These are phyloP conservation scores for Striga asiatica DNA, from an alignment of 257 asterid genomes.

Conservation along the genomic window DNA sequence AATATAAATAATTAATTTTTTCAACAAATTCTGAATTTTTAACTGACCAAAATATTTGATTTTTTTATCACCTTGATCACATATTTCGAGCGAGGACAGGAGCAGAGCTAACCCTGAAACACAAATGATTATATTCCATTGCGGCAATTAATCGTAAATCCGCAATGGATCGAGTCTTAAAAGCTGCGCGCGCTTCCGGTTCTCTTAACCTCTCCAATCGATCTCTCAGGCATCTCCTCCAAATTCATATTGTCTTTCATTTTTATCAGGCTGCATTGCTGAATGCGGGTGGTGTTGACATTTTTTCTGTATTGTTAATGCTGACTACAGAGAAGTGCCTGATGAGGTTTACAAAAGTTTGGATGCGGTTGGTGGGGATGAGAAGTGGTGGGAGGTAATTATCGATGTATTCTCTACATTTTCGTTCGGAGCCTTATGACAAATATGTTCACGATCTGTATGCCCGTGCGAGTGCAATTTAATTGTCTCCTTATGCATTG, in stretches of 20 bases:
- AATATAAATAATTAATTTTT: no score
- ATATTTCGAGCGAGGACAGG: not conserved
- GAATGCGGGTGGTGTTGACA: not conserved
- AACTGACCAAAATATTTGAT: no score
- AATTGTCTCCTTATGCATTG: slow-evolving; percentile 10
- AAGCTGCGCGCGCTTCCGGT: slow-evolving; percentile 89
- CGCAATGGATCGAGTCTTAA: slow-evolving; percentile 70
- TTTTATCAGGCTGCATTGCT: slow-evolving; percentile 9
- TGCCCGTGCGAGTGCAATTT: not conserved
- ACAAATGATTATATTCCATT: slow-evolving; percentile 1
- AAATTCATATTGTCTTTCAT: not conserved
- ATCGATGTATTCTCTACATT: slow-evolving; percentile 1
- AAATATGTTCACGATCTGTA: not conserved
- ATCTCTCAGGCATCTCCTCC: slow-evolving; percentile 53
- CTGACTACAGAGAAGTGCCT: slow-evolving; percentile 68
- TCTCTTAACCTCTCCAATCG: slow-evolving; percentile 94
- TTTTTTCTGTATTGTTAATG: not conserved
- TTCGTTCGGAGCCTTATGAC: not conserved
- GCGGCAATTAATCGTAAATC: slow-evolving; percentile 6
- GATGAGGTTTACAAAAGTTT: slow-evolving; percentile 66
- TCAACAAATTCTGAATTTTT: no score
- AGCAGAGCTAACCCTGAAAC: slow-evolving; percentile 4
- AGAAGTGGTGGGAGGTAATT: slow-evolving; percentile 99
- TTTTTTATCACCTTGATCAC: no score
- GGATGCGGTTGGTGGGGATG: slow-evolving; percentile 73